Percentiles rank a stretch among this genome's conserved stretches.
Evolutionary conservation across 192 early-diverging fungal species (phyloP).

Genomic region (Bifiguratus adelaidae): DNA sequence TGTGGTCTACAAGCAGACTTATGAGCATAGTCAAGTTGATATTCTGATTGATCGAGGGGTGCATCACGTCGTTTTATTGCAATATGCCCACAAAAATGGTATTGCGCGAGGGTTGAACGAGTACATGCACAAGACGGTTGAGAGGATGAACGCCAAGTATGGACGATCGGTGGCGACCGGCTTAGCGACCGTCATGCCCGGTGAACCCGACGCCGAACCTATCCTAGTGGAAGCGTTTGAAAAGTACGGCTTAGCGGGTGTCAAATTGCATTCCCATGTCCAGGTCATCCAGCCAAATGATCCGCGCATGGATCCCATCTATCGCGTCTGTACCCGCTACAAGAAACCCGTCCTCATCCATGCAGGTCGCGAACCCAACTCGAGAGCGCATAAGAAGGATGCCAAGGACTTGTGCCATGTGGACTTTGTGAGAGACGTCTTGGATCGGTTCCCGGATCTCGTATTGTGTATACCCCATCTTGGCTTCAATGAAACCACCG

Average conservation of each 20-base stretch:
- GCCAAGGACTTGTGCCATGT: constrained; percentile 22
- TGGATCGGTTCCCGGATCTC: constrained; percentile 10
- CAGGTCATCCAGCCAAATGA: constrained; percentile 21
- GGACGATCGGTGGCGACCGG: constrained; percentile 19
- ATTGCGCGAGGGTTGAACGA: constrained; percentile 25
- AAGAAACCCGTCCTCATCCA: constrained; percentile 19
- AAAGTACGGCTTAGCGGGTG: constrained; percentile 12
- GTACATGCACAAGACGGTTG: constrained; percentile 12
- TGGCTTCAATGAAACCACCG: constrained; percentile 22
- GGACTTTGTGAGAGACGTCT: constrained; percentile 21
- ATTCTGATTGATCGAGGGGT: constrained; percentile 22
- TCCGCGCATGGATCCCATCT: constrained; percentile 23
- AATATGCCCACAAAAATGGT: constrained; percentile 30
- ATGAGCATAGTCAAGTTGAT: constrained; percentile 10
- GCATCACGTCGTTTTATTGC: constrained; percentile 19
- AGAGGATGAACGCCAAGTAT: constrained; percentile 20
- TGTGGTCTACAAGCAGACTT: constrained; percentile 21
- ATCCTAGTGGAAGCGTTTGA: constrained; percentile 22
- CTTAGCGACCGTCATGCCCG: constrained; percentile 26
- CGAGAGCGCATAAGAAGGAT: constrained; percentile 19
- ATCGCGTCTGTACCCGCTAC: constrained; percentile 14
- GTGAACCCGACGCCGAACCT: constrained; percentile 14
- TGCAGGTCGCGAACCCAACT: constrained; percentile 22
- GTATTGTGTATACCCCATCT: constrained; percentile 24
- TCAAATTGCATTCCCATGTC: constrained; percentile 31